A percentile compares a stretch with the other conserved stretches of the same genome.
Evolutionary conservation across 2,329 filamentous ascomycete species (phyloP).

Genomic region (Fusarium domesticum): DNA sequence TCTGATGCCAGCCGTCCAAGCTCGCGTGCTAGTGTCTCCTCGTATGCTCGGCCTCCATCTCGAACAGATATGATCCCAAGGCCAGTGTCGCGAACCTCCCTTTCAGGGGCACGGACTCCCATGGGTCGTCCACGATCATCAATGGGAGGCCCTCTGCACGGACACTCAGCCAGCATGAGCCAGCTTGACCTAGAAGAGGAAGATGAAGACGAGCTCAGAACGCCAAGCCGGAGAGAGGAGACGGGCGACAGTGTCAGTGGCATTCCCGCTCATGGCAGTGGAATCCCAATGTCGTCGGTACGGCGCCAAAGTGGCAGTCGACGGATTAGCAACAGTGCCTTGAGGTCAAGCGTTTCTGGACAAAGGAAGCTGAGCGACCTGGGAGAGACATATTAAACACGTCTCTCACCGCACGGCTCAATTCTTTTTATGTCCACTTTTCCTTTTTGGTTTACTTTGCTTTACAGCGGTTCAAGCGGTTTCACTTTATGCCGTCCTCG

Average conservation of each 20-base stretch:
- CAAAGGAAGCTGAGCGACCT: constrained; percentile 46
- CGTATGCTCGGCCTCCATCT: constrained; percentile 53
- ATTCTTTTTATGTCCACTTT: constrained; percentile 8
- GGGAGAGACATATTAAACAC: constrained; percentile 53
- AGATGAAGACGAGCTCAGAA: constrained; percentile 43
- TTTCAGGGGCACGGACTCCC: constrained; percentile 60
- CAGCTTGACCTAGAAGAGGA: constrained; percentile 49
- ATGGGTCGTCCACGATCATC: constrained; percentile 70
- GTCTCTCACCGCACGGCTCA: constrained; percentile 15
- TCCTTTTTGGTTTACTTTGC: constrained; percentile 12
- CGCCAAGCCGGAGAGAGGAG: constrained; percentile 54
- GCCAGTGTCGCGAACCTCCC: constrained; percentile 63
- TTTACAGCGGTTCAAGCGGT: constrained; percentile 23
- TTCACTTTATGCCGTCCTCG: constrained; percentile 16
- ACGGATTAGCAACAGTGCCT: constrained; percentile 41
- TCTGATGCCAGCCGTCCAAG: constrained; percentile 57
- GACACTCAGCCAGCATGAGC: constrained; percentile 57
- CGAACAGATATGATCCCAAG: constrained; percentile 56
- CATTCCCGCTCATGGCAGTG: constrained; percentile 43
- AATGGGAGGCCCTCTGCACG: constrained; percentile 60
- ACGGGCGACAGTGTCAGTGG: constrained; percentile 38
- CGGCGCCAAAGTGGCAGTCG: constrained; percentile 45
- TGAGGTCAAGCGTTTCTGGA: constrained; percentile 34
- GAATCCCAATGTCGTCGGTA: constrained; percentile 45
- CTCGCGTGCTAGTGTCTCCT: constrained; percentile 65